A percentile compares a stretch with the other conserved stretches of the same genome.
These are phyloP conservation scores for Cladosporium cucumerinum DNA, from an alignment of 2,329 filamentous ascomycete species.

Conservation along the genomic window DNA sequence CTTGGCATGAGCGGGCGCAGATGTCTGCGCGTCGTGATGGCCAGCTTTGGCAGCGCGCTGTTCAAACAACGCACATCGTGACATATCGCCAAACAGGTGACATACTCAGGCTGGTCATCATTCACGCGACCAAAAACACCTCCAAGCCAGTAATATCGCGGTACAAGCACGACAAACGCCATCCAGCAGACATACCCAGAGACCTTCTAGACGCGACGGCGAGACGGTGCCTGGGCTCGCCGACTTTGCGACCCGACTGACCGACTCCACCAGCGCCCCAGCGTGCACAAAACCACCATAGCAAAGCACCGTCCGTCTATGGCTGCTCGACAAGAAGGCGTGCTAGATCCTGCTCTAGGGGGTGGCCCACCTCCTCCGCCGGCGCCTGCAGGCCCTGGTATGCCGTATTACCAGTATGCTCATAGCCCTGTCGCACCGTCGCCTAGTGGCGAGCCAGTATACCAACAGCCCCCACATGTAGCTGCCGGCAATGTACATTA, in stretches of 20 bases:
- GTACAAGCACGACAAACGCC: neutral
- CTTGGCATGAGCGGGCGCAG: slow-evolving; percentile 7
- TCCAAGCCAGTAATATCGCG: neutral
- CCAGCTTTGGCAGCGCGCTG: neutral
- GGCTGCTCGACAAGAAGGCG: slow-evolving; percentile 8
- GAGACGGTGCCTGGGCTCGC: slow-evolving; percentile 15
- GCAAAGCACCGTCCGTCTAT: neutral
- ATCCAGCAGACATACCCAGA: neutral
- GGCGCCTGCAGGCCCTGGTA: slow-evolving; percentile 1
- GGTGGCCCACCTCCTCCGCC: slow-evolving; percentile 1
- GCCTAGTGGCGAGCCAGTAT: neutral
- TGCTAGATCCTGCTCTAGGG: slow-evolving; percentile 12
- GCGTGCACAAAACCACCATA: neutral
- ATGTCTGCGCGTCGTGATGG: neutral
- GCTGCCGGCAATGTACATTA: neutral
- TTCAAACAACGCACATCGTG: neutral
- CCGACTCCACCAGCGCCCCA: slow-evolving; percentile 12
- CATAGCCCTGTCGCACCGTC: slow-evolving; percentile 5
- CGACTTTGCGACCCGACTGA: slow-evolving; percentile 15
- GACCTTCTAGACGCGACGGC: slow-evolving; percentile 10
- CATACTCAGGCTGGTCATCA: neutral
- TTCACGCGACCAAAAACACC: neutral
- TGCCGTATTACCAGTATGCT: slow-evolving; percentile 15
- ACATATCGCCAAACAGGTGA: neutral
- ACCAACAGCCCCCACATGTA: slow-evolving; percentile 8